phyloP scores from a whole-genome alignment of 1,139 yeast species.

The Suhomyces anneliseae region DNA sequence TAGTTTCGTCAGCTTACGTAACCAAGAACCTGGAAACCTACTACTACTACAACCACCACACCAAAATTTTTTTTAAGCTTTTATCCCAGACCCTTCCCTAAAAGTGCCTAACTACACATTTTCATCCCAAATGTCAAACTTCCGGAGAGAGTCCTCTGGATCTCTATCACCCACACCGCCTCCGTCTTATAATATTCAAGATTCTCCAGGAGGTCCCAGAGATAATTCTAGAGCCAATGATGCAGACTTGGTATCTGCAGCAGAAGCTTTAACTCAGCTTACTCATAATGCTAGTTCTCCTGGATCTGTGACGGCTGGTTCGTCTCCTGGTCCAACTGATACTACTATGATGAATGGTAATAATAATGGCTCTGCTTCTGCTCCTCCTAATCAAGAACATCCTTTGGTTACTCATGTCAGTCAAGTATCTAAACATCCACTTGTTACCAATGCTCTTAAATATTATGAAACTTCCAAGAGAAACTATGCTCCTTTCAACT shows the following conservation, averaged over 20 bases:
- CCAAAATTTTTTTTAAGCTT: too few relatives aligned
- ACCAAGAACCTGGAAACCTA: neutral
- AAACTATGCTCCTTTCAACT: slow-evolving; percentile 58
- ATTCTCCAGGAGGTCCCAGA: neutral
- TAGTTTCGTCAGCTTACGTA: slow-evolving; percentile 1
- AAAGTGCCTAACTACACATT: neutral
- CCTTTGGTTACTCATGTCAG: slow-evolving; percentile 48
- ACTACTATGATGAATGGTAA: neutral
- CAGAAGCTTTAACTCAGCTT: slow-evolving; percentile 43
- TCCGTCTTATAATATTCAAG: slow-evolving; percentile 4
- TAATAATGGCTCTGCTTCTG: neutral
- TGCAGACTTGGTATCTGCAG: slow-evolving; percentile 39
- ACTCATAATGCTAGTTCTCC: slow-evolving; percentile 19
- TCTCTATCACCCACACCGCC: slow-evolving; percentile 11
- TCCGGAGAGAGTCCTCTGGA: slow-evolving; percentile 3
- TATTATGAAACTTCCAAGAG: slow-evolving; percentile 58
- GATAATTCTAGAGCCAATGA: slow-evolving; percentile 12
- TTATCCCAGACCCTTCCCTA: neutral
- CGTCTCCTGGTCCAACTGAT: slow-evolving; percentile 6
- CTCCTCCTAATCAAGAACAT: slow-evolving; percentile 23
- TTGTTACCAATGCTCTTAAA: slow-evolving; percentile 57
- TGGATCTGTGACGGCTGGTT: slow-evolving; percentile 6
- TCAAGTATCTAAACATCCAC: slow-evolving; percentile 46
- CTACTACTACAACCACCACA: too few relatives aligned
- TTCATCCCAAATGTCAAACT: neutral